Base-by-base conservation (phyloP, 192 early-diverging fungal genomes). In the Backusella macrospora region DNA sequence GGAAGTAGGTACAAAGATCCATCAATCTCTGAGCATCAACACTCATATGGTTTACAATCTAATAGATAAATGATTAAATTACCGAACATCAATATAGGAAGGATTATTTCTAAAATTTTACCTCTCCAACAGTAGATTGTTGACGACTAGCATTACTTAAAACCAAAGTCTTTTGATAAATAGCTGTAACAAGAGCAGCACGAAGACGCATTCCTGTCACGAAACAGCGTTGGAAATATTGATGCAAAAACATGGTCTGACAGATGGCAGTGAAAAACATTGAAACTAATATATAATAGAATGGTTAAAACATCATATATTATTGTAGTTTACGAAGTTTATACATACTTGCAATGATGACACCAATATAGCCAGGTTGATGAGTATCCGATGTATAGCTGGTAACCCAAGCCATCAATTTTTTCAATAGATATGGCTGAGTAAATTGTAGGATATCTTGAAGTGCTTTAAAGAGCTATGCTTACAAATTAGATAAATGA, bases 161-260 rank as follows among this genome's bases (percentile, higher is more conserved):
- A 1, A 81, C 62, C 40, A 99, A 82, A 12, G 94, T 84, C 80
- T 98, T 99, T 49, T 86, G 85, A 78, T 96, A 98, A 37, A 98
- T 91, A 34, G 93, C 89, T 0, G 94, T 88, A 38, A 92, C 89
- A 37, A 95, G 76, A 21, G 91, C 93, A 16, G 93, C 87, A 71
- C 90, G 90, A 29, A 90, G 78, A 43, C 88, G 88, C 89, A 94
- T 91, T 47, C 92, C 91, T 6, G 88, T 90, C n/a, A 86, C 81
- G 74, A 94, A 88, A 74, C 93, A 94, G 63, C 88, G 77, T 70
- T 96, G 94, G 84, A 95, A 94, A 83, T 96, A 95, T 75, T 96
- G 95, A 76, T 97, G 95, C 26, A 96, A 83, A 8, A 95, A 81
- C 47, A 91, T 78, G 5, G 96, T 94, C 79, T 97, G 94, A 3